phyloP scores from a whole-genome alignment of 805 yeast genomes.

The Priceomyces fermenticarens region DNA sequence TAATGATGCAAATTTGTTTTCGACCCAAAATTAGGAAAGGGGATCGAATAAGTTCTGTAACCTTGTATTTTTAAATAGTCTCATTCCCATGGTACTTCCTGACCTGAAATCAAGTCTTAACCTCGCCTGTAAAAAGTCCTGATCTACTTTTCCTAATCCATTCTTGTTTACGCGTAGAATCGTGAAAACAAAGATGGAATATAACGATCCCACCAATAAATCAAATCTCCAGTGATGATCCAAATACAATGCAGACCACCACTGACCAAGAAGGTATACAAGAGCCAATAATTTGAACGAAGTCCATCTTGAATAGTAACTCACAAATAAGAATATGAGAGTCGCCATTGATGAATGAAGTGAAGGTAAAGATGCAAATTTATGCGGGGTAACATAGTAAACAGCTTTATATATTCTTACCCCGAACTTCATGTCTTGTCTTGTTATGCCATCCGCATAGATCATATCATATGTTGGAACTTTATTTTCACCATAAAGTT shows the following conservation, averaged over 20 bases:
- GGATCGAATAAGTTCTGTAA: slow-evolving; percentile 56
- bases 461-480: slow-evolving; percentile 62
- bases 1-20: too few relatives aligned
- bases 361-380: slow-evolving; percentile 65
- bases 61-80: slow-evolving; percentile 50
- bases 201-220: slow-evolving; percentile 51
- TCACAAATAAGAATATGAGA: slow-evolving; percentile 42
- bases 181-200: slow-evolving; percentile 45
- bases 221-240: slow-evolving; percentile 74
- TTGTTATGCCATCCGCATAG: slow-evolving; percentile 66
- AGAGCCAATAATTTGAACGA: slow-evolving; percentile 34
- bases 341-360: slow-evolving; percentile 67
- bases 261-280: slow-evolving; percentile 51
- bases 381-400: slow-evolving; percentile 66
- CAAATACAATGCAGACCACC: slow-evolving; percentile 75
- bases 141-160: slow-evolving; percentile 31
- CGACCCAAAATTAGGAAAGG: slow-evolving; percentile 3
- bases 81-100: slow-evolving; percentile 60
- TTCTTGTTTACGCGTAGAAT: slow-evolving; percentile 30
- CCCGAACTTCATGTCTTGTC: slow-evolving; percentile 63
- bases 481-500: slow-evolving; percentile 55
- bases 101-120: slow-evolving; percentile 34
- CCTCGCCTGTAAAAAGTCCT: slow-evolving; percentile 36
- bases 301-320: slow-evolving; percentile 37
- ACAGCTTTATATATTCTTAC: slow-evolving; percentile 59